These are phyloP conservation scores for Musa itinerans DNA, from an alignment of 176 grass and related monocot species.

Conservation along the genomic window DNA sequence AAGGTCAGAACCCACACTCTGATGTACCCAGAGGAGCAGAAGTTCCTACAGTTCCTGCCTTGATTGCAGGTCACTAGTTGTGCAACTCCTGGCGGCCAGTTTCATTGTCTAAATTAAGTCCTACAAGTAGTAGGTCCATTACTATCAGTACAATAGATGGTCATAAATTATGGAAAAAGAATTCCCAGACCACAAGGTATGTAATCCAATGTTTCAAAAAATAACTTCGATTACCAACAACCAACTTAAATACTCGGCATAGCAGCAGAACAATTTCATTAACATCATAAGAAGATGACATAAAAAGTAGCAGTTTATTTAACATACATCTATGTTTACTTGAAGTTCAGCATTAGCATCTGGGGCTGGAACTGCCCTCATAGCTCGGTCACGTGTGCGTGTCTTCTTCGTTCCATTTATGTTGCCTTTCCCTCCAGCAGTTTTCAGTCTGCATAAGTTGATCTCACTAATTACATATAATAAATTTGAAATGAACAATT, in stretches of 20 bases:
- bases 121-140: not conserved
- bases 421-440: constrained; percentile 3
- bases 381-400: constrained; percentile 2
- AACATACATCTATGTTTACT: constrained; percentile 8
- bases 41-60: not conserved
- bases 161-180: not conserved
- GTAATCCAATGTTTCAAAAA: not conserved
- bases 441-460: not conserved
- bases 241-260: not conserved
- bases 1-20: not conserved
- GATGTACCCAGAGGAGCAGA: not conserved
- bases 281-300: not conserved
- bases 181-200: not conserved
- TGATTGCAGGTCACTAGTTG: not conserved
- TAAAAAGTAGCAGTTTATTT: not conserved
- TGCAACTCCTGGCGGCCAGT: not conserved
- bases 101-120: no score
- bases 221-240: not conserved
- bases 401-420: not conserved
- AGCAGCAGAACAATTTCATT: not conserved
- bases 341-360: constrained; percentile 13
- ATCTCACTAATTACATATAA: not conserved
- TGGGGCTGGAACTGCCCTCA: constrained; percentile 6
- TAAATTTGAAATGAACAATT: not conserved
- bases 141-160: not conserved